Evolutionary conservation across 2,329 filamentous ascomycete species (phyloP), one percentile per base, ranked within the genome.

Genomic region (Teratosphaeria gauchensis): DNA sequence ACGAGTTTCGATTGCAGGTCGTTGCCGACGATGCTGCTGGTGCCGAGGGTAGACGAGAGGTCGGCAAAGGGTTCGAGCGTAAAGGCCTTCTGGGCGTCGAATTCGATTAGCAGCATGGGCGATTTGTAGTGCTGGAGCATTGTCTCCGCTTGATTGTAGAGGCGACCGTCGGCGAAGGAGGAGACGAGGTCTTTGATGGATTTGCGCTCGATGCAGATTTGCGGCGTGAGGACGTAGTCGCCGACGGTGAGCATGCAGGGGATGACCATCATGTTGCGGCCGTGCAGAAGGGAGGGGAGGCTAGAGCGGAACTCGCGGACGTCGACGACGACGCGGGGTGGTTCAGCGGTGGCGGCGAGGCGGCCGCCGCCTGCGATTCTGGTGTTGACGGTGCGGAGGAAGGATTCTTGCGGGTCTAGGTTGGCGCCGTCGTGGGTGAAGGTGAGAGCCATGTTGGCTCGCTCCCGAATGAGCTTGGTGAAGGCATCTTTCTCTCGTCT

Each of bases 401-500:
- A 97, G 28, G 87, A 84, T 71, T 97, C 92, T 74, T 97, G 88
- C 0, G 91, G 88, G 63, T 96, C 90, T 66, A 90, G 84, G 55
- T 83, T 78, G 54, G 82, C 83, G 0, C 82, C 75, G 62, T 92
- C 88, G 51, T 84, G 82, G 1, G 86, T 90, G 72, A 96, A 82
- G 38, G 92, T 92, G 54, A 97, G 74, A 0, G 92, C 89, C 94
- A 99, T 97, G 71, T 84, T 59, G 51, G 90, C 90, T 61, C 92
- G 89, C 76, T 99, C 94, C 66, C 90, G 91, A 77, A 99, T 97
- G 32, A 97, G 81, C 63, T 88, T 90, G 2, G 92, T 95, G 68
- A 99, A 99, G 1, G 92, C 86, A 71, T 99, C 94, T 72, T 99
- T 99, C 71, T 99, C 94, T 59, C 90, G 84, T n/a, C 94, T 84